Evolutionary conservation across 345 rosid genomes (phyloP).

Genomic region (Ceriops tagal): DNA sequence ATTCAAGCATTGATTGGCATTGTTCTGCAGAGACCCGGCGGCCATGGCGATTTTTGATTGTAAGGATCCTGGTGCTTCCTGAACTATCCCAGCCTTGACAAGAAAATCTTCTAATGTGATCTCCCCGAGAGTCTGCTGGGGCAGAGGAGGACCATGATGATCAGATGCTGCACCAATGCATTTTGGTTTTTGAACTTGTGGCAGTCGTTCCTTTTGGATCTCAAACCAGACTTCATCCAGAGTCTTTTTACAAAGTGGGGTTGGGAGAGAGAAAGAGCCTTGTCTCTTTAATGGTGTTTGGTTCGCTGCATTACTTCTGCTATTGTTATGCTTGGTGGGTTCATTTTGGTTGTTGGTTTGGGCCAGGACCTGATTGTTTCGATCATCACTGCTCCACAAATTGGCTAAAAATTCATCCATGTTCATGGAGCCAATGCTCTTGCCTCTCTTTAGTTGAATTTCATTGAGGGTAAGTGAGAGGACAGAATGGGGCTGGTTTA

Average conservation of each 20-base stretch:
- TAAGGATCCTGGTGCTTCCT: constrained; percentile 30
- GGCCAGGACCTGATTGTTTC: constrained; percentile 21
- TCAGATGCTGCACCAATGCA: constrained; percentile 1
- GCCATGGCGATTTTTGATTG: too few species aligned
- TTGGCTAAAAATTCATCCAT: constrained; percentile 85
- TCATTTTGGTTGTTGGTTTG: constrained; percentile 6
- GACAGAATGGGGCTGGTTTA: constrained; percentile 45
- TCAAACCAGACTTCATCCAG: constrained; percentile 88
- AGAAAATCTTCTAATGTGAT: constrained; percentile 85
- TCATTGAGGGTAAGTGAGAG: constrained; percentile 75
- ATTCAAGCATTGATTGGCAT: constrained; percentile 24
- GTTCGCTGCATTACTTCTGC: background rate
- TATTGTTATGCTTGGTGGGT: constrained; percentile 3
- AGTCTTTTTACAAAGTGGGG: constrained; percentile 73
- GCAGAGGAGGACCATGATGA: constrained; percentile 29
- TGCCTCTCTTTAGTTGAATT: constrained; percentile 75
- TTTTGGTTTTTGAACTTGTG: constrained; percentile 17
- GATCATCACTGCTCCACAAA: constrained; percentile 60
- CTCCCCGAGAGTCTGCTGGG: constrained; percentile 69
- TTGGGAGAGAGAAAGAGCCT: constrained; percentile 69
- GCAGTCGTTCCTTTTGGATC: constrained; percentile 55
- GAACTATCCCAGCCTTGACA: constrained; percentile 76
- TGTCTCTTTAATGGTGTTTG: constrained; percentile 41
- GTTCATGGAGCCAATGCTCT: constrained; percentile 77
- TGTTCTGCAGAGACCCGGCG: background rate